Conservation (phyloP, 805 yeast species). For the Sugiyamaella marilandica region DNA sequence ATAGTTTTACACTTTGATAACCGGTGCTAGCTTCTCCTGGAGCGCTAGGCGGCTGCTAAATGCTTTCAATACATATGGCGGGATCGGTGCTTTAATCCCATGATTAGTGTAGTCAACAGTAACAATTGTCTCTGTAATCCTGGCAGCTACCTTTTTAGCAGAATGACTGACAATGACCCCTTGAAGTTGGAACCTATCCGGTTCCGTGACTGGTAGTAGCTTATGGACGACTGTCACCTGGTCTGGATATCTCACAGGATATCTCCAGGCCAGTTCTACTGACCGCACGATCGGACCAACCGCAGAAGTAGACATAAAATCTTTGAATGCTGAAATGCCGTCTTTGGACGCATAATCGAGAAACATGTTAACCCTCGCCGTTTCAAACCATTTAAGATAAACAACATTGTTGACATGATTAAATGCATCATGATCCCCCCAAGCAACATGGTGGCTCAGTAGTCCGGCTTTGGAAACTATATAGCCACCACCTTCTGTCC, state of each 20-base stretch:
- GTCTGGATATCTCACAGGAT: constrained; percentile 31
- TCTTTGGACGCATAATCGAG: constrained; percentile 10
- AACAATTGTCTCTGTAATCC: constrained; percentile 30
- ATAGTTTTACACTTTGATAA: neutral
- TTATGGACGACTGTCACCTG: constrained; percentile 29
- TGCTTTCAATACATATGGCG: constrained; percentile 19
- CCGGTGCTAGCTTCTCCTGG: constrained; percentile 6
- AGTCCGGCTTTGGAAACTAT: constrained; percentile 19
- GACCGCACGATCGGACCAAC: constrained; percentile 32
- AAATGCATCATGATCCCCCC: constrained; percentile 31
- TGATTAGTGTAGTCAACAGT: constrained; percentile 29
- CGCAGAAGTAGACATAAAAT: constrained; percentile 22
- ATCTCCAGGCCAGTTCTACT: constrained; percentile 30
- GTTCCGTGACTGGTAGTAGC: constrained; percentile 21
- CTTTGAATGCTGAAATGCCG: constrained; percentile 14
- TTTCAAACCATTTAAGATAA: constrained; percentile 32
- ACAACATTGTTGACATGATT: constrained; percentile 32
- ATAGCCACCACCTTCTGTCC: constrained; percentile 25
- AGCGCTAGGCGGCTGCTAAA: constrained; percentile 16
- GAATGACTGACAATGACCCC: constrained; percentile 31
- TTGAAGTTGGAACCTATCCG: constrained; percentile 27
- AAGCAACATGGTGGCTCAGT: constrained; percentile 21
- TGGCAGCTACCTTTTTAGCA: constrained; percentile 30
- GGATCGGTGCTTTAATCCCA: constrained; percentile 30
- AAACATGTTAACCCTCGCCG: constrained; percentile 27